These are phyloP conservation scores for Penicillium sclerotiorum DNA, from an alignment of 2,329 filamentous ascomycete species.

Conservation along the genomic window DNA sequence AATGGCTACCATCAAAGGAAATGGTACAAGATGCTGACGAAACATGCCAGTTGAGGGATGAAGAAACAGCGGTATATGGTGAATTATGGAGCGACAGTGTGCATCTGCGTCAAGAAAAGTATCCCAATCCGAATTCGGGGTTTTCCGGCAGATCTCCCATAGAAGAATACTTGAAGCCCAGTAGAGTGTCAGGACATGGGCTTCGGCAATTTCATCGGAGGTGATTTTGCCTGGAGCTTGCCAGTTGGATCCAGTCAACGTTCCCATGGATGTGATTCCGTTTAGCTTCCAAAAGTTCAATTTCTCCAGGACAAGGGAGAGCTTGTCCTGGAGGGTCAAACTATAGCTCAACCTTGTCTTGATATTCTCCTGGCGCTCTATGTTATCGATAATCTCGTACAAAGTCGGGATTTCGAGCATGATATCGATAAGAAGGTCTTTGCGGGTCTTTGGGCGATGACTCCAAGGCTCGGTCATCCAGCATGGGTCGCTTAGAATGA, in stretches of 20 bases:
- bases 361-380: neutral
- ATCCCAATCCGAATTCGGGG: too few species aligned
- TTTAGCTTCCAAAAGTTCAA: neutral
- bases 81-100: conserved; percentile 1
- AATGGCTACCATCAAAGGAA: conserved; percentile 4
- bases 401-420: conserved; percentile 5
- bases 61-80: conserved; percentile 4
- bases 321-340: neutral
- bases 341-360: neutral
- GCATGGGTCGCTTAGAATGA: neutral
- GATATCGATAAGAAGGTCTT: conserved; percentile 11
- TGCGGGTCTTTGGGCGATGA: conserved; percentile 6
- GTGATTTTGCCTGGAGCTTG: neutral
- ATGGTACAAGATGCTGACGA: conserved; percentile 12
- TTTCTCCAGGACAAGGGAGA: neutral
- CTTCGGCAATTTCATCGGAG: neutral
- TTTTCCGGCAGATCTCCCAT: neutral
- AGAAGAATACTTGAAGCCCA: conserved; percentile 6
- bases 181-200: conserved; percentile 4
- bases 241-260: neutral
- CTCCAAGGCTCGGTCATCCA: conserved; percentile 9
- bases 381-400: conserved; percentile 4
- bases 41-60: conserved; percentile 8
- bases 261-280: too few species aligned
- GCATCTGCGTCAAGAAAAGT: neutral